Percentiles rank a stretch among this genome's conserved stretches.
phyloP scores from a whole-genome alignment of 768 basidiomycete genomes.

The Boletus reticuloceps region DNA sequence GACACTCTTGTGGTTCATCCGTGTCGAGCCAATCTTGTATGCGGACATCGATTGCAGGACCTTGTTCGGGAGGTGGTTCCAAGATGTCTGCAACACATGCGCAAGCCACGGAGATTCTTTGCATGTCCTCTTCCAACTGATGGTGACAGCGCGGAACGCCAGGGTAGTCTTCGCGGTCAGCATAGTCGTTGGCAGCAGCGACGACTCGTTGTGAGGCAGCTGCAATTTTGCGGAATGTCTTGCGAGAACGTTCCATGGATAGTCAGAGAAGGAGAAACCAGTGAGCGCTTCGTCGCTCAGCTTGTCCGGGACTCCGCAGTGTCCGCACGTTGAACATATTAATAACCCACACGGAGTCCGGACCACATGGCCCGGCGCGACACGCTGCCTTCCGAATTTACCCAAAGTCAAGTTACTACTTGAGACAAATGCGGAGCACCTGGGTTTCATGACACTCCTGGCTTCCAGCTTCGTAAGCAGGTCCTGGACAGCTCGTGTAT shows the following conservation, averaged over 20 bases:
- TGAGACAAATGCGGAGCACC: too few relatives aligned
- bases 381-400: too few relatives aligned
- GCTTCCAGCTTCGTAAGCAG: too few relatives aligned
- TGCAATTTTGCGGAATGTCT: background rate
- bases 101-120: slow-evolving; percentile 5
- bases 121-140: slow-evolving; percentile 5
- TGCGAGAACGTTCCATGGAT: slow-evolving; percentile 7
- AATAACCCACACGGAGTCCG: too few relatives aligned
- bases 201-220: background rate
- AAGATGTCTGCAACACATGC: background rate
- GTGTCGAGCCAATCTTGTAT: slow-evolving; percentile 2
- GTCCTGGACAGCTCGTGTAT: too few relatives aligned
- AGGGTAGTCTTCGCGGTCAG: background rate
- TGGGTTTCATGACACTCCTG: too few relatives aligned
- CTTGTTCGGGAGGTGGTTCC: background rate
- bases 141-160: background rate
- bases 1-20: background rate
- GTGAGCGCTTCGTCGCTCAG: too few relatives aligned
- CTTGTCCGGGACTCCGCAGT: too few relatives aligned
- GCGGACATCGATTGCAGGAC: background rate
- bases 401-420: too few relatives aligned
- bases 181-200: background rate
- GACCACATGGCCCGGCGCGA: too few relatives aligned
- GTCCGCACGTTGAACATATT: too few relatives aligned
- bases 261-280: too few relatives aligned